Conservation (phyloP, 371 early-diverging fungal species). For the Blastocladiella emersonii region DNA sequence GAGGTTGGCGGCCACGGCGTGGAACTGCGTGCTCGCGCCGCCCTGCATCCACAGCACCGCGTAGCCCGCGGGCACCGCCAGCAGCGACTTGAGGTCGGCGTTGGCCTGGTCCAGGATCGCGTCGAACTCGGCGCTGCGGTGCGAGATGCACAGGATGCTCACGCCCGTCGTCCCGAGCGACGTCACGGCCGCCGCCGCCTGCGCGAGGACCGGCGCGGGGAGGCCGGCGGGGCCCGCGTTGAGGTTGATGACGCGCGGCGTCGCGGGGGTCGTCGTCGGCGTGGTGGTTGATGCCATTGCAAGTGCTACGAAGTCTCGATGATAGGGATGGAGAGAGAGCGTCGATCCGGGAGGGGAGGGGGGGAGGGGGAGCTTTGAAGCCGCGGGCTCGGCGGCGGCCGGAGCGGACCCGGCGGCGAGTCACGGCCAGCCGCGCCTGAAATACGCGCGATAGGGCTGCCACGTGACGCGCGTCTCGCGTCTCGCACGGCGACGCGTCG, state of each 20-base stretch:
- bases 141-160: conserved; percentile 89
- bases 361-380: too few species aligned
- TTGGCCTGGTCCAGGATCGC: conserved; percentile 56
- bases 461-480: too few species aligned
- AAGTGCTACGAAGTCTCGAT: too few species aligned
- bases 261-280: not conserved
- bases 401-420: too few species aligned
- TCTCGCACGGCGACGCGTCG: too few species aligned
- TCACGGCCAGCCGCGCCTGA: too few species aligned
- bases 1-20: conserved; percentile 74
- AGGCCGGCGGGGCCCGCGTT: conserved; percentile 8
- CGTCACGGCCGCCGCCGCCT: conserved; percentile 2
- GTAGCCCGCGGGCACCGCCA: conserved; percentile 76
- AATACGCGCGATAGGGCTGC: too few species aligned
- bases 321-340: too few species aligned
- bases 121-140: conserved; percentile 74
- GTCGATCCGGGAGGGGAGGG: too few species aligned
- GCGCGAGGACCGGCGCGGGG: not conserved
- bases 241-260: not conserved
- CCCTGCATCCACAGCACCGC: conserved; percentile 86
- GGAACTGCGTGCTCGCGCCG: conserved; percentile 86
- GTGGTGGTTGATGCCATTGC: too few species aligned
- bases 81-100: conserved; percentile 43
- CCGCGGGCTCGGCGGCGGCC: too few species aligned
- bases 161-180: conserved; percentile 53